Percentiles rank a stretch among this genome's conserved stretches.
Evolutionary conservation across 768 basidiomycete genomes (phyloP).

Genomic region (Suillus occidentalis): DNA sequence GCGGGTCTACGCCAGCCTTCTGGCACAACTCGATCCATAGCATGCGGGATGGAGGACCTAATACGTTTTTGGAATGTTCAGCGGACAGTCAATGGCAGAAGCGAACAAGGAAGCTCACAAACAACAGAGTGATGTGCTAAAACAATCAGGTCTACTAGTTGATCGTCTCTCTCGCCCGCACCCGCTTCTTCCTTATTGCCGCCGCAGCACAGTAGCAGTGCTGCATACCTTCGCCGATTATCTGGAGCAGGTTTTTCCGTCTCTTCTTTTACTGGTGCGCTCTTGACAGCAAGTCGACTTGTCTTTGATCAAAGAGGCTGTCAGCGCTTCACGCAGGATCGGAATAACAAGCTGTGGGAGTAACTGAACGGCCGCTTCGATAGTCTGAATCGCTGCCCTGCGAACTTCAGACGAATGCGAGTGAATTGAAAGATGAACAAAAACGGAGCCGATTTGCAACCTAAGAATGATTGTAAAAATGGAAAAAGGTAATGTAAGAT

Average conservation of each 20-base stretch:
- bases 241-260: conserved; percentile 43
- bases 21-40: conserved; percentile 84
- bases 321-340: conserved; percentile 63
- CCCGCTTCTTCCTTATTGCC: conserved; percentile 39
- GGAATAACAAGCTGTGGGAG: conserved; percentile 50
- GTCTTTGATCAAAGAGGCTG: conserved; percentile 44
- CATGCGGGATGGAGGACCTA: conserved; percentile 20
- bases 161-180: conserved; percentile 38
- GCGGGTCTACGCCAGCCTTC: conserved; percentile 65
- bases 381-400: conserved; percentile 40
- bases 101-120: conserved; percentile 42
- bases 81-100: not conserved
- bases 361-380: conserved; percentile 39
- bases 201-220: conserved; percentile 51
- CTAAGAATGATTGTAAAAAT: conserved; percentile 34
- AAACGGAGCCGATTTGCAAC: conserved; percentile 59
- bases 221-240: conserved; percentile 52
- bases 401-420: conserved; percentile 55
- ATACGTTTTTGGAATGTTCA: not conserved
- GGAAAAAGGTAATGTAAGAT: conserved; percentile 1
- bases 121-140: conserved; percentile 72
- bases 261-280: conserved; percentile 29
- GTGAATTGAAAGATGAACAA: conserved; percentile 70
- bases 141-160: conserved; percentile 57
- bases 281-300: conserved; percentile 26